These are phyloP conservation scores for Tetraselmis striata DNA, from an alignment of 139 green algal genomes.

Conservation along the genomic window DNA sequence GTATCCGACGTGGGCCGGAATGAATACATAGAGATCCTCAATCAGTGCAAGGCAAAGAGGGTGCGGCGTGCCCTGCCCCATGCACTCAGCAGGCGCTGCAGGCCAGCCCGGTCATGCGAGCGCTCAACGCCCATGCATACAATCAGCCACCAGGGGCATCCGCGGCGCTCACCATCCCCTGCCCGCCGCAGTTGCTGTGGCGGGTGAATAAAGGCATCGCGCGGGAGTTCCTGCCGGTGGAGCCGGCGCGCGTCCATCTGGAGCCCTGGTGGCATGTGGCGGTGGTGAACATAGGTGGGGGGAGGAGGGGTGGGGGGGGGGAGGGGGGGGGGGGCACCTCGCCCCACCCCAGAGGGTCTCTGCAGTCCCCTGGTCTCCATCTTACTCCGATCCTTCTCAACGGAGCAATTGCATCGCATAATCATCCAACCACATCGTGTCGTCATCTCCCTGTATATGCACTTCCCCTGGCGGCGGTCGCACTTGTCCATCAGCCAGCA, in stretches of 20 bases:
- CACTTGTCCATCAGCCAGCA: too few relatives aligned
- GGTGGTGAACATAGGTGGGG: constrained; percentile 75
- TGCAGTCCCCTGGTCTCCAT: too few relatives aligned
- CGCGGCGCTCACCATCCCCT: not conserved
- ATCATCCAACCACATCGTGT: too few relatives aligned
- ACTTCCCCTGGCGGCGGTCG: too few relatives aligned
- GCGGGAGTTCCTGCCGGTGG: constrained; percentile 60
- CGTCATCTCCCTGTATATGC: too few relatives aligned
- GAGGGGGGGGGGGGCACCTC: too few relatives aligned
- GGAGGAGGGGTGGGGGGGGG: too few relatives aligned
- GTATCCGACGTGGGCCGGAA: constrained; percentile 84
- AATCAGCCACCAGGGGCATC: too few relatives aligned
- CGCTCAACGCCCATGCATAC: too few relatives aligned
- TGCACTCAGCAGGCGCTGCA: not conserved
- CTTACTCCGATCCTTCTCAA: too few relatives aligned
- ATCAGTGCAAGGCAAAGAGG: constrained; percentile 63
- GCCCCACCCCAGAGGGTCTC: too few relatives aligned
- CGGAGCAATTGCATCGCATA: too few relatives aligned
- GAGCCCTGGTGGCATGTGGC: constrained; percentile 77
- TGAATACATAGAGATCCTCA: constrained; percentile 89
- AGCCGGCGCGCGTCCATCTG: constrained; percentile 38
- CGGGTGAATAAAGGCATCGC: constrained; percentile 72
- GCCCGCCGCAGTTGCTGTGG: constrained; percentile 55
- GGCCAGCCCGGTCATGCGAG: constrained; percentile 33
- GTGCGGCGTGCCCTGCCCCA: not conserved